phyloP scores from a whole-genome alignment of 345 rosid genomes.

The Hibiscus trionum region DNA sequence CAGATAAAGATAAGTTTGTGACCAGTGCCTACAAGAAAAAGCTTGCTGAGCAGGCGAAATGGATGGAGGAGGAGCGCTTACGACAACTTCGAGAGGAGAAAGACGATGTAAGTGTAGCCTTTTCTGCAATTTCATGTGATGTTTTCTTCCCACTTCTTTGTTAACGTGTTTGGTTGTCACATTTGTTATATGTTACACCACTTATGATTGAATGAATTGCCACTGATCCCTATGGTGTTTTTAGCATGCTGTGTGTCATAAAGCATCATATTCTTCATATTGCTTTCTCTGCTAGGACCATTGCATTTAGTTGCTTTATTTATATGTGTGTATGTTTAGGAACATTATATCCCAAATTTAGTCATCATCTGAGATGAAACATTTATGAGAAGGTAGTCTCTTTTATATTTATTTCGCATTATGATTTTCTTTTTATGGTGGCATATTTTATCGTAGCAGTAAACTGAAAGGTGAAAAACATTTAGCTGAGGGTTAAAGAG shows the following conservation, averaged over 20 bases:
- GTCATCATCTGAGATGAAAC: not conserved
- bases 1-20: constrained; percentile 76
- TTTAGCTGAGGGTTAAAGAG: not conserved
- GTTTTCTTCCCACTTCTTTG: not conserved
- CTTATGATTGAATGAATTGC: not conserved
- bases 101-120: constrained; percentile 63
- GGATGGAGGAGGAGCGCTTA: constrained; percentile 64
- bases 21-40: constrained; percentile 73
- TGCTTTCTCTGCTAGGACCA: not conserved
- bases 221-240: not conserved
- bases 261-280: not conserved
- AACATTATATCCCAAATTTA: not conserved
- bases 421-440: not conserved
- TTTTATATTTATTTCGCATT: not conserved
- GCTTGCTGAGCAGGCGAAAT: constrained; percentile 78
- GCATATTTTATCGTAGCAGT: not conserved
- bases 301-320: not conserved
- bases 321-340: not conserved
- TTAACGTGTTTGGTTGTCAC: not conserved
- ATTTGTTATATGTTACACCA: not conserved
- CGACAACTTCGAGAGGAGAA: constrained; percentile 73
- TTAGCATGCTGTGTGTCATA: not conserved
- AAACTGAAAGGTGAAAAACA: not conserved
- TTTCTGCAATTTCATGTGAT: not conserved
- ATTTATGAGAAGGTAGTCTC: not conserved